Base-by-base conservation (phyloP, 139 green algal genomes). In the Chlorella sp. region DNA sequence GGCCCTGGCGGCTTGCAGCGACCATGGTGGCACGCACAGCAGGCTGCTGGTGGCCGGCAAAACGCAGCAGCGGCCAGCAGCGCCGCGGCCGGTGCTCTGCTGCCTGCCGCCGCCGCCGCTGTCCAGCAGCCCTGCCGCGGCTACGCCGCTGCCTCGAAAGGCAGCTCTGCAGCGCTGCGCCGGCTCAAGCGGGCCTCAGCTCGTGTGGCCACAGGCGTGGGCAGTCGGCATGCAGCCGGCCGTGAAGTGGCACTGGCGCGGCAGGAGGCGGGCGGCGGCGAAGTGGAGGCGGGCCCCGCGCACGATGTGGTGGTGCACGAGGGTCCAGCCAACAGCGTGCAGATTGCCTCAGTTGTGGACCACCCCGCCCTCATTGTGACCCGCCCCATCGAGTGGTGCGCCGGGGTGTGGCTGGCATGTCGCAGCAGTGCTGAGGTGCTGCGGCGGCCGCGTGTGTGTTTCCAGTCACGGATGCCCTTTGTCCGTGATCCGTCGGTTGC, bases 331-430 rank as follows among this genome's bases (percentile, higher is more conserved):
- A 38, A n/a, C 56, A 38, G 72, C 18, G 17, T 86, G 34, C 69
- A 86, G 47, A 71, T 86, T 38, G 55, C 81, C 1, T 74, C 55
- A 26, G 81, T 93, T 2, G 81, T 97, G 13, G 81, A 84, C 16
- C 93, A 96, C 72, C 78, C 87, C 20, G 94, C 94, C 0, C 91
- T 98, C 0, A 88, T 97, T 17, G 82, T 98, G 4, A 94, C 94
- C 0, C 84, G 94, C 0, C 87, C 89, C 28, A 86, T 97, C 5
- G 94, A 97, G 34, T 97, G 94, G 93, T 95, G 81, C n/a, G 91
- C 56, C 15, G 23, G 20, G 23, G 0, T 20, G 20, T 34, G 17
- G 5, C 23, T 36, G 13, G 51, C 28, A 16, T 34, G 63, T n/a
- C 30, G 28, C 63, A 12, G 28, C 63, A 21, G 28, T 69, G 63